Evolutionary conservation across 805 yeast species (phyloP).

Genomic region (Tetrapisispora taiwanensis): DNA sequence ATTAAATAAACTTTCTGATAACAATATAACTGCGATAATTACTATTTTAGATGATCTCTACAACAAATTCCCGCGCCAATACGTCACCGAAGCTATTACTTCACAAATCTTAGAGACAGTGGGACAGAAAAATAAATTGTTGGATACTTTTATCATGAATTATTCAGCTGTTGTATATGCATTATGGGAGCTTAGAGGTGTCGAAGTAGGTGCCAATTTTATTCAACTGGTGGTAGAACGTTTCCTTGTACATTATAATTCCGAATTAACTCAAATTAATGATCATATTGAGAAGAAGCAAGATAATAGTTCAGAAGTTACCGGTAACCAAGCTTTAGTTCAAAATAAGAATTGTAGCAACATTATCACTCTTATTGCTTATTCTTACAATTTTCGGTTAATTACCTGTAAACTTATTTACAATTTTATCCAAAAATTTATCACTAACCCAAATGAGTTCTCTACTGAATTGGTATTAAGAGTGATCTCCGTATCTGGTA

Average conservation of each 20-base stretch:
- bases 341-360: slow-evolving; percentile 48
- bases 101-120: slow-evolving; percentile 55
- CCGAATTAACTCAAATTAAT: not conserved
- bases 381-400: slow-evolving; percentile 67
- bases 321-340: slow-evolving; percentile 5
- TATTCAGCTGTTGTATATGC: slow-evolving; percentile 73
- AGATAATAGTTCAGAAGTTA: not conserved
- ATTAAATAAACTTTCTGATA: slow-evolving; percentile 80
- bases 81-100: slow-evolving; percentile 65
- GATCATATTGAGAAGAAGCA: not conserved
- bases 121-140: slow-evolving; percentile 48
- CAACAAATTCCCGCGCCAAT: slow-evolving; percentile 59
- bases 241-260: slow-evolving; percentile 37
- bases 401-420: slow-evolving; percentile 66
- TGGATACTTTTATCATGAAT: slow-evolving; percentile 69
- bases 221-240: slow-evolving; percentile 71
- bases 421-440: slow-evolving; percentile 53
- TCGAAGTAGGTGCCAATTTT: slow-evolving; percentile 81
- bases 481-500: slow-evolving; percentile 67
- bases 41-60: slow-evolving; percentile 58
- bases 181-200: slow-evolving; percentile 68
- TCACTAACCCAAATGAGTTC: slow-evolving; percentile 49
- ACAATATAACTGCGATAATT: slow-evolving; percentile 63
- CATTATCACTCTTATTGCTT: slow-evolving; percentile 61
- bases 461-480: slow-evolving; percentile 71